These are phyloP conservation scores for Sphaerobolus stellatus DNA, from an alignment of 1,284 basidiomycete species.

Conservation along the genomic window DNA sequence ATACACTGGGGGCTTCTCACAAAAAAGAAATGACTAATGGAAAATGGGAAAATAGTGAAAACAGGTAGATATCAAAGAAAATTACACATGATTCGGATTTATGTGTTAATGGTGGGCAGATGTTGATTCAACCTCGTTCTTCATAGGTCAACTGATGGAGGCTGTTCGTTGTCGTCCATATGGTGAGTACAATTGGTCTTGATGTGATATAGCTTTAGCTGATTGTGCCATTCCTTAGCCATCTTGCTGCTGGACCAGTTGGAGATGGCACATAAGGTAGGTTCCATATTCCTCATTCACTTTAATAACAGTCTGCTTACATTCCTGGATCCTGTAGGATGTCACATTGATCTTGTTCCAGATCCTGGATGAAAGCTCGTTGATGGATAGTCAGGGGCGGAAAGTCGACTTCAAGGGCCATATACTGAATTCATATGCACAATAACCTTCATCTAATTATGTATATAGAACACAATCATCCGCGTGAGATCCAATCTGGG, in stretches of 20 bases:
- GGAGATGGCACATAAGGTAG: constrained; percentile 85
- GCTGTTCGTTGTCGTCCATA: too few relatives aligned
- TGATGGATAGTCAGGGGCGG: constrained; percentile 82
- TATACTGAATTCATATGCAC: constrained; percentile 18
- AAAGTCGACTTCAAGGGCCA: constrained; percentile 78
- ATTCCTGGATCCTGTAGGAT: constrained; percentile 50
- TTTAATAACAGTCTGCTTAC: not conserved
- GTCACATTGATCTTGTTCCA: constrained; percentile 91
- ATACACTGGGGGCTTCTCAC: too few relatives aligned
- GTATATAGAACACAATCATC: constrained; percentile 75
- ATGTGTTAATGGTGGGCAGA: too few relatives aligned
- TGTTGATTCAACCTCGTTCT: too few relatives aligned
- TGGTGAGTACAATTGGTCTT: too few relatives aligned
- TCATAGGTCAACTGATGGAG: too few relatives aligned
- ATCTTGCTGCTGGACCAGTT: constrained; percentile 85
- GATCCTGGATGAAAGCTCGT: constrained; percentile 87
- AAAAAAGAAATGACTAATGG: too few relatives aligned
- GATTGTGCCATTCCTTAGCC: too few relatives aligned
- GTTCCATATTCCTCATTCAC: not conserved
- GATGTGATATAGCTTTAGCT: too few relatives aligned
- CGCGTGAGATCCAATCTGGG: constrained; percentile 60
- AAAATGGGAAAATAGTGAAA: too few relatives aligned
- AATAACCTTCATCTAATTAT: not conserved
- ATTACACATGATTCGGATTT: too few relatives aligned
- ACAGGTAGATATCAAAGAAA: too few relatives aligned